Percentiles rank a stretch among this genome's conserved stretches.
phyloP scores from a whole-genome alignment of 345 rosid species.

The Salix exigua region DNA sequence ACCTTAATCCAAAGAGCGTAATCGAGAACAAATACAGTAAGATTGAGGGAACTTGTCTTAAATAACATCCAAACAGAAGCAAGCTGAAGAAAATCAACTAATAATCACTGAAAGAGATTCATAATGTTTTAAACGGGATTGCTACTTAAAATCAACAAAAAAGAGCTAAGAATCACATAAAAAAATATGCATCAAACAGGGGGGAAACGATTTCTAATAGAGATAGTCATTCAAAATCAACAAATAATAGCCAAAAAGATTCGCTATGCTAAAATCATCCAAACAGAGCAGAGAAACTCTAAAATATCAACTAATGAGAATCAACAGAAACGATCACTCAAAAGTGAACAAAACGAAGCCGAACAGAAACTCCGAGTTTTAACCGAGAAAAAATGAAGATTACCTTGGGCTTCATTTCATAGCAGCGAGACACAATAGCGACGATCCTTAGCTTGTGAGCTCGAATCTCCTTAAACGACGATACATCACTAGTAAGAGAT shows the following conservation, averaged over 20 bases:
- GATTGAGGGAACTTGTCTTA: neutral
- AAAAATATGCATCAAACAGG: neutral
- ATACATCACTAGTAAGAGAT: conserved; percentile 33
- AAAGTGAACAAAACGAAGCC: neutral
- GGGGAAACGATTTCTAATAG: neutral
- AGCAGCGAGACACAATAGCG: conserved; percentile 30
- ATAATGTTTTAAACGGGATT: neutral
- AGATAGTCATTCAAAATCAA: neutral
- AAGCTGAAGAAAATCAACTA: neutral
- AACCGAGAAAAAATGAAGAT: neutral
- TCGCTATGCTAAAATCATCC: neutral
- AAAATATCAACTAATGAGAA: neutral
- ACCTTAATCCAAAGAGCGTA: neutral
- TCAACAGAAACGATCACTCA: neutral
- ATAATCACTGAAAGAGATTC: neutral
- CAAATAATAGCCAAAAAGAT: neutral
- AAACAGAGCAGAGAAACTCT: neutral
- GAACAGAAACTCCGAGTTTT: neutral
- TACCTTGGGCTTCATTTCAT: conserved; percentile 57
- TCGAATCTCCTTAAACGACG: conserved; percentile 31
- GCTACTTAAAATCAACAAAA: neutral
- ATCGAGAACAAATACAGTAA: neutral
- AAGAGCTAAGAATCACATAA: neutral
- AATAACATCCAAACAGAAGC: neutral
- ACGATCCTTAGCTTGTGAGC: conserved; percentile 30